phyloP scores from a whole-genome alignment of 148 eudicot species.

The Dianthus caryophyllus region DNA sequence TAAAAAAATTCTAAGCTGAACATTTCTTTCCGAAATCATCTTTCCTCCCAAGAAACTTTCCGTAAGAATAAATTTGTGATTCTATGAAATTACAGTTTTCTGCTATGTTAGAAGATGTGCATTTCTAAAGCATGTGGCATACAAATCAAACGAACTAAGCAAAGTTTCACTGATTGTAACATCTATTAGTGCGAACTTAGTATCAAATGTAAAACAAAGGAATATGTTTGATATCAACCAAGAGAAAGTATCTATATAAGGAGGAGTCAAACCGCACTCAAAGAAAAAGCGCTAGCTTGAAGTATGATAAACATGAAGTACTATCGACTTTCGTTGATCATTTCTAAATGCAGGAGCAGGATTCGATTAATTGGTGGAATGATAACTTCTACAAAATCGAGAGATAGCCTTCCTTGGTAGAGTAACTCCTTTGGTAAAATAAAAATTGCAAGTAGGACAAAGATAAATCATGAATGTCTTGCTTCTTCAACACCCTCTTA shows the following conservation, averaged over 20 bases:
- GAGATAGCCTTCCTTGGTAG: slow-evolving; percentile 55
- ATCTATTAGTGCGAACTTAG: background rate
- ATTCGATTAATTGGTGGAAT: background rate
- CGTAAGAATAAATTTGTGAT: background rate
- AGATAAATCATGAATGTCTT: slow-evolving; percentile 61
- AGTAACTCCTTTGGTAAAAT: slow-evolving; percentile 69
- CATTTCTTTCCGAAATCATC: slow-evolving; percentile 8
- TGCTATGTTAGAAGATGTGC: slow-evolving; percentile 1
- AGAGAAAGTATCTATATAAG: background rate
- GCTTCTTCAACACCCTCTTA: slow-evolving; percentile 48
- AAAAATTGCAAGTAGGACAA: slow-evolving; percentile 85
- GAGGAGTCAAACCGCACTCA: slow-evolving; percentile 31
- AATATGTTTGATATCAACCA: too few species aligned
- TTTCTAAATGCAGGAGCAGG: slow-evolving; percentile 14
- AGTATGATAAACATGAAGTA: slow-evolving; percentile 29
- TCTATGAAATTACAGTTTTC: background rate
- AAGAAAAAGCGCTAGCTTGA: slow-evolving; percentile 53
- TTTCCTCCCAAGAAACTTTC: background rate
- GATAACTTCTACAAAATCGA: slow-evolving; percentile 27
- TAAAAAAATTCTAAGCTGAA: background rate
- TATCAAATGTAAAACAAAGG: too few species aligned
- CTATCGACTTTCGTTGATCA: slow-evolving; percentile 14
- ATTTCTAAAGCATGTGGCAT: background rate
- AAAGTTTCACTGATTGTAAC: background rate
- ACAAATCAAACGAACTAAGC: background rate